Base-by-base conservation (phyloP, 1,139 yeast genomes). In the Lodderomyces elongisporus region DNA sequence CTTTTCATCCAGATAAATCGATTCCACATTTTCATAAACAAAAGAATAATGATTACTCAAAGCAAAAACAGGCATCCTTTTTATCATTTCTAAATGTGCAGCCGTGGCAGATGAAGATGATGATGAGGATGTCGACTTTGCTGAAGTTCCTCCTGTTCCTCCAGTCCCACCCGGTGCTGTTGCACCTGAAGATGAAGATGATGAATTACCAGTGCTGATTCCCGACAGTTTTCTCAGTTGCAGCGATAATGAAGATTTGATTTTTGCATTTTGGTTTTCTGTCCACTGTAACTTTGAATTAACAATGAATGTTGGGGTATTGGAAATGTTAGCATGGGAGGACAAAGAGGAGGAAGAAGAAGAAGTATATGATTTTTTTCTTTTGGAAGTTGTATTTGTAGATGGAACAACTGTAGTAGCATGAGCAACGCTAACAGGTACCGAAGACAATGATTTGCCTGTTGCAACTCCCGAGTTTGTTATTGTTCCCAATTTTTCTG, bases 31-130 rank as follows among this genome's bases (percentile, higher is more conserved):
- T 31, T 48, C 53, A 35, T 48, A 47, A 13, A 48, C 44, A 38
- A 48, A 48, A 17, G 50, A 46, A 33, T 47, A 48, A 30, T 44
- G 48, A 32, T 46, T 46, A 31, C 44, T 43, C 33, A 50, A 37
- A 5, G 46, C 34, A 22, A 43, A 36, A 15, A 42, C 35, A 5
- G 47, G 47, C 31, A 41, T 41, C 7, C 27, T 13, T 3, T 26
- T 25, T 6, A 25, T 12, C 25, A 31, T 13, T 5, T 31, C 33
- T 12, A 17, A 16, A 5, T 25, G 34, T 16, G 22, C 23, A 20
- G 24, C 28, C 3, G 14, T 21, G 21, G 25, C 15, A 3, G 28
- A 24, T 1, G 28, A 7, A 2, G 33, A 21, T 14, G 31, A 14
- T 16, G 24, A 27, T 6, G 32, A 22, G 3, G 27, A 9, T 12